These are phyloP conservation scores for Clonostachys rosea DNA, from an alignment of 2,329 filamentous ascomycete genomes.

Conservation along the genomic window DNA sequence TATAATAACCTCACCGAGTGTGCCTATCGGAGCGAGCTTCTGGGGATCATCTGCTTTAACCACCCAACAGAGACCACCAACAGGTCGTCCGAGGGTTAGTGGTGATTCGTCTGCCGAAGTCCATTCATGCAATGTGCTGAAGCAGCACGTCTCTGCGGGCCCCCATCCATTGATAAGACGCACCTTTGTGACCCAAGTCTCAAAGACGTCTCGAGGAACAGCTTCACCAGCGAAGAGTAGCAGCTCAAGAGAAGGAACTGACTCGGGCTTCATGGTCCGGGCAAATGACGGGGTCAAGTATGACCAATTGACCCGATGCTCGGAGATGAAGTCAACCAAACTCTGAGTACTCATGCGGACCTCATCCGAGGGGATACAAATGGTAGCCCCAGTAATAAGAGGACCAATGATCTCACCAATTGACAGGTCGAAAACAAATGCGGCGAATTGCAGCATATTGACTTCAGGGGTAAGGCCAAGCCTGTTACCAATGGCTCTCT, in stretches of 20 bases:
- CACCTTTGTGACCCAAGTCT: constrained; percentile 3
- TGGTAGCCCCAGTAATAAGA: constrained; percentile 8
- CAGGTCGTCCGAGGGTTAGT: constrained; percentile 3
- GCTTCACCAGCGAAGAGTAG: constrained; percentile 6
- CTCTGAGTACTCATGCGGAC: constrained; percentile 7
- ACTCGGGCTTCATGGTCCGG: neutral
- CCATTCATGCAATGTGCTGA: constrained; percentile 4
- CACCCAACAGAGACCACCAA: constrained; percentile 7
- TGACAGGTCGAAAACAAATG: constrained; percentile 44
- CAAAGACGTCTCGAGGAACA: constrained; percentile 3
- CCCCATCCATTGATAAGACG: constrained; percentile 7
- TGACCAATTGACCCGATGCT: neutral
- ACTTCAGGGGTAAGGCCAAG: neutral
- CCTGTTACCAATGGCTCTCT: constrained; percentile 30
- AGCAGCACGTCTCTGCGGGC: constrained; percentile 6
- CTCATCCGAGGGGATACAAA: constrained; percentile 11
- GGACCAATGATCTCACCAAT: constrained; percentile 19
- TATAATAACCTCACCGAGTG: constrained; percentile 7
- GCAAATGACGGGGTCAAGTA: neutral
- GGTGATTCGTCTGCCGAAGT: neutral
- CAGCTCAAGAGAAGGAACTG: neutral
- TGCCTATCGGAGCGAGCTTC: constrained; percentile 5
- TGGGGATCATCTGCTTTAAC: constrained; percentile 3
- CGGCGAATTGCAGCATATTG: constrained; percentile 40
- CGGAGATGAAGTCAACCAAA: neutral